Evolutionary conservation across 192 early-diverging fungal species (phyloP), one percentile per base, ranked within the genome.

Genomic region (Coemansia sp.): DNA sequence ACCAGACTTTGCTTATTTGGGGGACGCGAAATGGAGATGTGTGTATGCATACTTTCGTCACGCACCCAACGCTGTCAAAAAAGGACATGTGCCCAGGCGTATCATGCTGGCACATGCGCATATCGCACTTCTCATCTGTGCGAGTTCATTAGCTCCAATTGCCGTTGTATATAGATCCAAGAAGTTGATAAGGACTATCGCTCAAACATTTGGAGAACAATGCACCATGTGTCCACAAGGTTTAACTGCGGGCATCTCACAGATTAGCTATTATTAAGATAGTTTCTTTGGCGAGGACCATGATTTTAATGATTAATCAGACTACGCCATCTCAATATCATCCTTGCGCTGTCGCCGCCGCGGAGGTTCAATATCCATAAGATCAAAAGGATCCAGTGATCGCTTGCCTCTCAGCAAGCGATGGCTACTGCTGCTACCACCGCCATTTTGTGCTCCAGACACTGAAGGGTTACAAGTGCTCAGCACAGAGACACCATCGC

Each of bases 291-390:
- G 24, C 24, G 24, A 27, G 24, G 24, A 27, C 24, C 24, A 27
- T 27, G 19, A 9, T 50, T 6, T 10, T 9, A 8, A 10, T 50
- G 46, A 21, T 21, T 24, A 21, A 50, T 50, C 54, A 34, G 14
- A 33, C 44, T 70, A 78, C 56, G 37, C 17, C 73, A 75, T 75
- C 21, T 81, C 78, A 51, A 81, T 67, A 27, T 74, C 68, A 27
- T 73, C 74, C 34, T 39, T 73, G 54, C 79, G 79, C 74, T 73
- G 74, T 60, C 79, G 67, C 59, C 74, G 74, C 42, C 74, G 68
- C 16, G 79, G 79, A 13, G 74, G 74, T 57, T 81, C 79, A 57
- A 81, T 70, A 24, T 81, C 79, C 79, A 81, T 81, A 8, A 62
- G 13, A 21, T 81, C 79, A 51, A 62, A 62, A 1, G 39, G 16